These are phyloP conservation scores for Neurospora africana DNA, from an alignment of 495 filamentous ascomycete species.

Conservation along the genomic window DNA sequence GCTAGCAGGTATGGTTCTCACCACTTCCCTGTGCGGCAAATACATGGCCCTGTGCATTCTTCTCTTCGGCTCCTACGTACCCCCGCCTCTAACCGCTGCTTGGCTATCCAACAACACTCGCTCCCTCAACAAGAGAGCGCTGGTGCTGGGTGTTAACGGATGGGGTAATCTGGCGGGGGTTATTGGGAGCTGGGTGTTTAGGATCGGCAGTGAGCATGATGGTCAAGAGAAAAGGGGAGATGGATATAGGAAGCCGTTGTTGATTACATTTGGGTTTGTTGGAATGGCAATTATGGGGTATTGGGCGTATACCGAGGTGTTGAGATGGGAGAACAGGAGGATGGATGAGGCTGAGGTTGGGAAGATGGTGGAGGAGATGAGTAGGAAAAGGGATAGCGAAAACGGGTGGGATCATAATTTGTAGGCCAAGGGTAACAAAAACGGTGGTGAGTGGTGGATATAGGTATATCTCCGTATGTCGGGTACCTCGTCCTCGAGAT, in stretches of 20 bases:
- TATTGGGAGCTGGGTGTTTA: constrained; percentile 36
- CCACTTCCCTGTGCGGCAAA: constrained; percentile 19
- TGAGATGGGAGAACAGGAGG: neutral
- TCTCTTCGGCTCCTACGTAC: constrained; percentile 42
- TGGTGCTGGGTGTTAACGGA: constrained; percentile 49
- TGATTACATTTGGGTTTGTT: constrained; percentile 34
- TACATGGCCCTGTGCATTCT: constrained; percentile 46
- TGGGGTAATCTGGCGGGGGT: constrained; percentile 51
- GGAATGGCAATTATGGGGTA: constrained; percentile 33
- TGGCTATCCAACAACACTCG: constrained; percentile 47
- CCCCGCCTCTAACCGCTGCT: constrained; percentile 45
- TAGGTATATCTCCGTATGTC: neutral
- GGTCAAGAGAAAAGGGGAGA: neutral
- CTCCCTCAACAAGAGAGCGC: constrained; percentile 33
- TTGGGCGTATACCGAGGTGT: constrained; percentile 13
- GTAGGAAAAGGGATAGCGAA: neutral
- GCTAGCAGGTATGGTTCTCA: constrained; percentile 32
- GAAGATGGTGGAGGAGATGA: neutral
- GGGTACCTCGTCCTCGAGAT: neutral
- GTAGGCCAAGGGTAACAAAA: neutral
- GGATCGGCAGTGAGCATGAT: constrained; percentile 25
- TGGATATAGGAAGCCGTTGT: constrained; percentile 24
- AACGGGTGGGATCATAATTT: neutral
- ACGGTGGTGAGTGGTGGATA: neutral
- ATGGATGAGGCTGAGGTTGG: neutral